These are phyloP conservation scores for Aspergillus aculeatinus DNA, from an alignment of 2,329 filamentous ascomycete genomes.

Conservation along the genomic window DNA sequence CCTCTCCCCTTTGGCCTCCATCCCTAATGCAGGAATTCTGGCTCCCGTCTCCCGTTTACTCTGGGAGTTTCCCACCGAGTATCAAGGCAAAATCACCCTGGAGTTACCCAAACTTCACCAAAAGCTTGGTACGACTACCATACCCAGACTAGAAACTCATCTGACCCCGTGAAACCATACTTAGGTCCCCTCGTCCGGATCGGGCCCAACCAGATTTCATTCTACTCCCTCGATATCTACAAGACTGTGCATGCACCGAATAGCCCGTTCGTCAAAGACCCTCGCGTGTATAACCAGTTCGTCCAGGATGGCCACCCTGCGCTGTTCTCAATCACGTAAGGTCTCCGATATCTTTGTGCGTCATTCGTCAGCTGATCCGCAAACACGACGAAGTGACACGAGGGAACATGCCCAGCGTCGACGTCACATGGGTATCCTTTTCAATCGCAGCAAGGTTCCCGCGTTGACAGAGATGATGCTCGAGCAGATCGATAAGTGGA, in stretches of 20 bases:
- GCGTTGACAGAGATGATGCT: background rate
- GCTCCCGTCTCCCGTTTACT: background rate
- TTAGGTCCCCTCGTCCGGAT: background rate
- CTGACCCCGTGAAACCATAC: background rate
- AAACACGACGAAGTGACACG: background rate
- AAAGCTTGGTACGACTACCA: background rate
- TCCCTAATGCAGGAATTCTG: background rate
- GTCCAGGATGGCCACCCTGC: background rate
- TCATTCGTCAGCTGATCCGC: background rate
- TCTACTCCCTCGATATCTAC: background rate
- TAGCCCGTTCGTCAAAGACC: background rate
- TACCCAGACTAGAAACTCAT: too few relatives aligned
- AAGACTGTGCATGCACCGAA: background rate
- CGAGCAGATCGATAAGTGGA: background rate
- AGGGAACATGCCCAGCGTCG: background rate
- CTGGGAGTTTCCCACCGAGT: background rate
- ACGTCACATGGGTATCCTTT: background rate
- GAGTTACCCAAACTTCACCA: background rate
- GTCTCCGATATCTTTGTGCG: background rate
- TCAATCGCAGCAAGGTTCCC: constrained; percentile 1
- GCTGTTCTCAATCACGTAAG: background rate
- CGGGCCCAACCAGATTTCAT: background rate
- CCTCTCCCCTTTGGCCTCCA: background rate
- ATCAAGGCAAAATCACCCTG: background rate
- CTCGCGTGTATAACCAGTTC: background rate